phyloP scores from a whole-genome alignment of 345 rosid species.

The Anacardium occidentale region DNA sequence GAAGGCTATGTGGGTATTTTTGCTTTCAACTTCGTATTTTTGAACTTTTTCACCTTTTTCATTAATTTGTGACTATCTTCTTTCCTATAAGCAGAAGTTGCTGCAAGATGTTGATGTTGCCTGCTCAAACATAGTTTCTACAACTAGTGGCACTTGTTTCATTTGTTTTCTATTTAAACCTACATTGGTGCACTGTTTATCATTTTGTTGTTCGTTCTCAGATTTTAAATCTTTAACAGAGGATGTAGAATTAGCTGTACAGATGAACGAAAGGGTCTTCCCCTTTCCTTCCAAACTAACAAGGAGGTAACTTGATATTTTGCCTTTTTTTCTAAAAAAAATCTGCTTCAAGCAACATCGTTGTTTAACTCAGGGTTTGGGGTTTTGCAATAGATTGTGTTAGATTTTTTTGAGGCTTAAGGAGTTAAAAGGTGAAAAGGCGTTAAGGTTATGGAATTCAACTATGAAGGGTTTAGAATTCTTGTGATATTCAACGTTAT shows the following conservation, averaged over 20 bases:
- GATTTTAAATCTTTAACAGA: constrained; percentile 32
- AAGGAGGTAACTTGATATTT: constrained; percentile 47
- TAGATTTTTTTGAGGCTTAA: too few species aligned
- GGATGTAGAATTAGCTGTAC: constrained; percentile 43
- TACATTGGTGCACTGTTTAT: too few species aligned
- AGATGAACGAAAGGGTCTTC: constrained; percentile 82
- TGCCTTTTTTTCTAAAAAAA: not conserved
- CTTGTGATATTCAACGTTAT: too few species aligned
- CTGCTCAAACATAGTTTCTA: constrained; percentile 17
- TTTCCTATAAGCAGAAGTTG: constrained; percentile 33
- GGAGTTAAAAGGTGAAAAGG: too few species aligned
- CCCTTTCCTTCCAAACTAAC: constrained; percentile 63
- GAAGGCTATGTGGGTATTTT: constrained; percentile 37
- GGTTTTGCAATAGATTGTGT: not conserved
- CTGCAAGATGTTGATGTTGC: constrained; percentile 20
- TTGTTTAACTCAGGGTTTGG: not conserved
- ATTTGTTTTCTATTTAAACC: too few species aligned
- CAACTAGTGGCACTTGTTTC: constrained; percentile 31
- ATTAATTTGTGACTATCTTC: not conserved
- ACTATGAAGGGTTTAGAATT: too few species aligned
- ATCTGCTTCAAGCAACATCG: not conserved
- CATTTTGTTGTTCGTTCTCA: constrained; percentile 12
- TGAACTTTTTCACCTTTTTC: not conserved
- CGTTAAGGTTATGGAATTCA: too few species aligned
- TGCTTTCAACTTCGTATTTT: not conserved